Base-by-base conservation (phyloP, 2,329 filamentous ascomycete genomes). In the Neopestalotiopsis sp. region DNA sequence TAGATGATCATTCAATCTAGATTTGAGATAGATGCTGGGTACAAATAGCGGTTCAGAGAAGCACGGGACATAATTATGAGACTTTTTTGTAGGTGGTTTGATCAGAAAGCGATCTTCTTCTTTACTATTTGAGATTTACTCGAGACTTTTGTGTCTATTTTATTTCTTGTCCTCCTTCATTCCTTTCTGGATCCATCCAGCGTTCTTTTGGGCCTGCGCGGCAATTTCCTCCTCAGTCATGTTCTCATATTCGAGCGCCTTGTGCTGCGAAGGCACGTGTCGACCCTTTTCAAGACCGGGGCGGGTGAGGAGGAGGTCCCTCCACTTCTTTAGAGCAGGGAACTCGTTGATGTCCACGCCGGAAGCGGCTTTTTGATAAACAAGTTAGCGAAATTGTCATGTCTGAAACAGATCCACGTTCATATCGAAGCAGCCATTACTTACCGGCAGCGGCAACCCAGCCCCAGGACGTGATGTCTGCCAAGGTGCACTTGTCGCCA, bases 261-360 rank as follows among this genome's bases (percentile, higher is more conserved):
- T 90, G 74, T 92, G 87, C 42, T 80, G 86, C 14, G 85, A 83
- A 1, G 92, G 92, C 12, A 93, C 88, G 80, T 94, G 85, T 63
- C 88, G 82, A 13, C 91, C 69, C 69, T 70, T 70, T 59, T 70
- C 69, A 2, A 91, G 82, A 2, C 81, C 89, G 1, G 86, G 84
- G 7, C 90, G 82, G 38, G 82, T 81, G 32, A 84, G 80, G 6
- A 68, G 85, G 59, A 83, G 82, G 68, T 91, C 88, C 75, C 90
- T 86, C 90, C 90, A 92, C 4, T 85, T 85, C 79, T 91, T 89
- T 71, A 92, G 74, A 49, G 84, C 78, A 2, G 90, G 89, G 77
- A 91, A 92, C 67, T 90, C 86, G 1, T 88, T 82, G 68, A 92
- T 87, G 40, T 91, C 85, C 20, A 92, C 76, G 14, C 89, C 89